Conservation (phyloP, 2,329 filamentous ascomycete species). For the Microdochium nivale region DNA sequence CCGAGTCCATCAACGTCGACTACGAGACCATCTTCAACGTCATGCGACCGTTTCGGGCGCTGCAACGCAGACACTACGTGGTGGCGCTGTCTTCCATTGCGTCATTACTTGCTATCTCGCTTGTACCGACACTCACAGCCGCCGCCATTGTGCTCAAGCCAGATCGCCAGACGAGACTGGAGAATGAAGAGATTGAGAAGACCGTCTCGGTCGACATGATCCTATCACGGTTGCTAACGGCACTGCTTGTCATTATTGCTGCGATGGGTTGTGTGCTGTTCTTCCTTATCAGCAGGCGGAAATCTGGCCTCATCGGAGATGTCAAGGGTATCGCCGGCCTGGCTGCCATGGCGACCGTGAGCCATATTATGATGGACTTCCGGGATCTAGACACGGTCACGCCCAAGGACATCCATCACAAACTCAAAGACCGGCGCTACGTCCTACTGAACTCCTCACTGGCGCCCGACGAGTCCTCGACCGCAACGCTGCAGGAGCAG, state of each 20-base stretch:
- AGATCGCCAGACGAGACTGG: constrained; percentile 32
- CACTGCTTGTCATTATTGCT: constrained; percentile 47
- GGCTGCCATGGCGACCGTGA: constrained; percentile 66
- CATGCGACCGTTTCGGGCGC: constrained; percentile 53
- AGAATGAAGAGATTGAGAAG: constrained; percentile 36
- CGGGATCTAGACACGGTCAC: constrained; percentile 61
- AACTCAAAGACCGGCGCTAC: constrained; percentile 58
- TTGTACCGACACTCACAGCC: constrained; percentile 61
- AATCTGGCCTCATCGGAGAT: constrained; percentile 58
- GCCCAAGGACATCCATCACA: constrained; percentile 58
- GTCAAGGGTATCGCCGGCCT: constrained; percentile 67
- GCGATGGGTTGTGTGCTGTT: constrained; percentile 48
- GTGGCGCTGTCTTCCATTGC: constrained; percentile 59
- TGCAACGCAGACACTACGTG: constrained; percentile 56
- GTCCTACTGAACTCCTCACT: constrained; percentile 62
- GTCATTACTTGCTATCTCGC: constrained; percentile 55
- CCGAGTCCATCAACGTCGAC: constrained; percentile 63
- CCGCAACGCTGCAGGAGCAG: constrained; percentile 27
- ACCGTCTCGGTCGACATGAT: constrained; percentile 43
- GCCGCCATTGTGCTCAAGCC: constrained; percentile 52
- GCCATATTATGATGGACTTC: constrained; percentile 67
- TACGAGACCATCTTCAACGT: constrained; percentile 63
- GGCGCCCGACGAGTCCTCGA: constrained; percentile 50
- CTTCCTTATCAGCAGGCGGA: constrained; percentile 50
- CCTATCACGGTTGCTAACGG: constrained; percentile 55